A percentile compares a stretch with the other conserved stretches of the same genome.
These are phyloP conservation scores for Venturia effusa DNA, from an alignment of 2,329 filamentous ascomycete species.

Conservation along the genomic window DNA sequence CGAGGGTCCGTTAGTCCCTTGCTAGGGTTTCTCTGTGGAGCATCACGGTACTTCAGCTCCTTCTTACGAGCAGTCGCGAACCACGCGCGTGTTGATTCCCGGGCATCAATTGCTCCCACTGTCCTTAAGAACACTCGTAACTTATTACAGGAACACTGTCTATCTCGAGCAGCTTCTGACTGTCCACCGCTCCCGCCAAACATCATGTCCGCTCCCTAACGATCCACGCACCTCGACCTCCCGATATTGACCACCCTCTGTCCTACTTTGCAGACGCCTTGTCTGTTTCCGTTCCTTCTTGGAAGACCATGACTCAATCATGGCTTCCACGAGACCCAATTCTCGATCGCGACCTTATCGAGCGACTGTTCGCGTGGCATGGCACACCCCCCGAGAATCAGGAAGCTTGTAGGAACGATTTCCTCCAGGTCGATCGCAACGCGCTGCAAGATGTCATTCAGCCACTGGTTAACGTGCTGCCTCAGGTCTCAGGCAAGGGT, in stretches of 20 bases:
- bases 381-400: not conserved
- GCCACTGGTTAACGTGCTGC: not conserved
- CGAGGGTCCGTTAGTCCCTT: not conserved
- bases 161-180: not conserved
- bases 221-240: not conserved
- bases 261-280: not conserved
- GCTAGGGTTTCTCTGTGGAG: not conserved
- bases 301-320: not conserved
- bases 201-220: not conserved
- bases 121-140: not conserved
- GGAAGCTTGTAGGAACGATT: not conserved
- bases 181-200: not conserved
- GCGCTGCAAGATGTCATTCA: not conserved
- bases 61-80: not conserved
- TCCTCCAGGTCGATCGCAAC: not conserved
- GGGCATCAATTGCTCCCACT: not conserved
- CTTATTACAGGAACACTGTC: not conserved
- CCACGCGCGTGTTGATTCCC: not conserved
- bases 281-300: not conserved
- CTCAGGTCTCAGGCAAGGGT: not conserved
- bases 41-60: not conserved
- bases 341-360: not conserved
- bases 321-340: not conserved
- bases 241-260: not conserved
- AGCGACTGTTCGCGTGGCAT: not conserved